Percentiles rank a stretch among this genome's conserved stretches.
These are phyloP conservation scores for Neurospora sp. DNA, from an alignment of 495 filamentous ascomycete species.

Conservation along the genomic window DNA sequence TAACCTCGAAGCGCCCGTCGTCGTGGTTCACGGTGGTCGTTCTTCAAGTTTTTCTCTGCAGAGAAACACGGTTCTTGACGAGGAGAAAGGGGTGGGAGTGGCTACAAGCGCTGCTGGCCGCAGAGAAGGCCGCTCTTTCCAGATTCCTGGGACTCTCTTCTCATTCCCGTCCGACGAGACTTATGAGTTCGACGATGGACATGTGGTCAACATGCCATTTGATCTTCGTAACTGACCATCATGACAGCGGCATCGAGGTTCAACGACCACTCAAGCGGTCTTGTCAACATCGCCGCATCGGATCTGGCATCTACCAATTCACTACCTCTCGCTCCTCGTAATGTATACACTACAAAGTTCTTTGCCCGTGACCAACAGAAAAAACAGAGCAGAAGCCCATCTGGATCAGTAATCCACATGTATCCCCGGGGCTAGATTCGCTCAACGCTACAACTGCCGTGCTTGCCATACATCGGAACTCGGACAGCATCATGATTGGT, in stretches of 20 bases:
- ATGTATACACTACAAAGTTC: not conserved
- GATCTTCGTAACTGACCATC: not conserved
- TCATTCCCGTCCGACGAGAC: not conserved
- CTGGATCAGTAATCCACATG: not conserved
- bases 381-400: not conserved
- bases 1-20: not conserved
- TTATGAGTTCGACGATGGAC: not conserved
- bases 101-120: not conserved
- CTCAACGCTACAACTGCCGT: not conserved
- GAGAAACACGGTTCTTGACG: not conserved
- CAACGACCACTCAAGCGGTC: not conserved
- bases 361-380: not conserved
- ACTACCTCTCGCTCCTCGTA: not conserved
- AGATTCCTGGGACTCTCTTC: not conserved
- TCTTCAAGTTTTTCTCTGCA: not conserved
- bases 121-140: not conserved
- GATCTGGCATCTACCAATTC: not conserved
- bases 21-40: not conserved
- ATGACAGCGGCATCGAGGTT: not conserved
- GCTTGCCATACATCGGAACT: not conserved
- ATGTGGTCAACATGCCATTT: not conserved
- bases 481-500: not conserved
- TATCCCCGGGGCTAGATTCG: not conserved
- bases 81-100: not conserved
- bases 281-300: not conserved